Evolutionary conservation across 441 rosid species (phyloP).

Genomic region (Dalechampia spathulata): DNA sequence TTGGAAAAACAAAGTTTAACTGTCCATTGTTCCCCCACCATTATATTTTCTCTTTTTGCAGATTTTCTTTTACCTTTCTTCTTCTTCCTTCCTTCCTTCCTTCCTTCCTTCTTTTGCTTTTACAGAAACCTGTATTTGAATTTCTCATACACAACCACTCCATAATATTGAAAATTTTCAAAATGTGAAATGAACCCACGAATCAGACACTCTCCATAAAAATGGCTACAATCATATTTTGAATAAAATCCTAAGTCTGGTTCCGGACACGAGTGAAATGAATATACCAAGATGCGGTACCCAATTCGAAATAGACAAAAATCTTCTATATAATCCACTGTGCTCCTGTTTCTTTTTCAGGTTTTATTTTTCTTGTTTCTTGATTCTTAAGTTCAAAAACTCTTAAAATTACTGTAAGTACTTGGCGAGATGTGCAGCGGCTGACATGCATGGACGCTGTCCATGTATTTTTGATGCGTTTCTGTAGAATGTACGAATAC

Average conservation of each 20-base stretch:
- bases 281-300: too few relatives aligned
- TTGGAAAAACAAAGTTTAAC: slow-evolving; percentile 32
- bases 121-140: too few relatives aligned
- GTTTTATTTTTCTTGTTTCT: neutral
- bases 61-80: neutral
- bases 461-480: slow-evolving; percentile 15
- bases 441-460: slow-evolving; percentile 47
- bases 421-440: slow-evolving; percentile 35
- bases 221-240: too few relatives aligned
- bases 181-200: too few relatives aligned
- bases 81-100: too few relatives aligned
- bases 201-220: too few relatives aligned
- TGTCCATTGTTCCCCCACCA: slow-evolving; percentile 22
- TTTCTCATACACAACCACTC: too few relatives aligned
- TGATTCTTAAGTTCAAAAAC: slow-evolving; percentile 15
- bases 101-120: too few relatives aligned
- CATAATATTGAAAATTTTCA: too few relatives aligned
- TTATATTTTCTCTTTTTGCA: slow-evolving; percentile 13
- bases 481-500: slow-evolving; percentile 17
- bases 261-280: too few relatives aligned
- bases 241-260: too few relatives aligned
- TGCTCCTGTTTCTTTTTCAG: neutral
- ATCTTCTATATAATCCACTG: neutral
- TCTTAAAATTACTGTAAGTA: slow-evolving; percentile 13
- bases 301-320: slow-evolving; percentile 16